phyloP scores from a whole-genome alignment of 345 rosid genomes.

The Nephelium lappaceum region DNA sequence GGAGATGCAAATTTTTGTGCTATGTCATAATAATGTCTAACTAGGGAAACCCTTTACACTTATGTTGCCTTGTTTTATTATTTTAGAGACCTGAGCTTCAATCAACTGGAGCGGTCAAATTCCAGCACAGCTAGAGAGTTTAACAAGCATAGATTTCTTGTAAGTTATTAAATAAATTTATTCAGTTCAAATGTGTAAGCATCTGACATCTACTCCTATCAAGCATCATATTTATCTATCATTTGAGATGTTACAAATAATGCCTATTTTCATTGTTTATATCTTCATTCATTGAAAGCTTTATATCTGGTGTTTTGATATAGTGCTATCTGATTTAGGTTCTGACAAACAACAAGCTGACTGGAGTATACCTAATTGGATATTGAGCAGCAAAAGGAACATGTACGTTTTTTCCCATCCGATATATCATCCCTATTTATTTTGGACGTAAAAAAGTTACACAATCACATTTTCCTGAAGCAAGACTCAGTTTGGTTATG shows the following conservation, averaged over 20 bases:
- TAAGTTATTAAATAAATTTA: conserved; percentile 34
- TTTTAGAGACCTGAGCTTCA: conserved; percentile 82
- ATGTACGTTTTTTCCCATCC: conserved; percentile 41
- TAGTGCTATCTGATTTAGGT: conserved; percentile 44
- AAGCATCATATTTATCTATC: too few species aligned
- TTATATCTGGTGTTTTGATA: not conserved
- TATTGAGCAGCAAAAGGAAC: conserved; percentile 18
- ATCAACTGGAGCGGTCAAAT: conserved; percentile 59
- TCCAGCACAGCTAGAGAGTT: conserved; percentile 37
- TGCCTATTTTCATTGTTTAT: too few species aligned
- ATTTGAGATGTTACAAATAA: too few species aligned
- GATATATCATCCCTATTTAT: not conserved
- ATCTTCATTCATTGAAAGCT: not conserved
- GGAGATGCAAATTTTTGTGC: not conserved
- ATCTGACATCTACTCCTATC: not conserved
- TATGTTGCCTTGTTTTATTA: not conserved
- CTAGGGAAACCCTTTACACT: not conserved
- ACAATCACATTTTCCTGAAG: not conserved
- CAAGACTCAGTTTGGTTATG: not conserved
- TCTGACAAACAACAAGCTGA: conserved; percentile 71
- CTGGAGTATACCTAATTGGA: conserved; percentile 67
- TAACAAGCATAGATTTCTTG: conserved; percentile 31
- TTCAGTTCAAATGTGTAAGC: not conserved
- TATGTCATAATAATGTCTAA: not conserved
- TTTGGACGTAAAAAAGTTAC: too few species aligned